Evolutionary conservation across 2,329 filamentous ascomycete genomes (phyloP).

Genomic region (Penicillium brasilianum): DNA sequence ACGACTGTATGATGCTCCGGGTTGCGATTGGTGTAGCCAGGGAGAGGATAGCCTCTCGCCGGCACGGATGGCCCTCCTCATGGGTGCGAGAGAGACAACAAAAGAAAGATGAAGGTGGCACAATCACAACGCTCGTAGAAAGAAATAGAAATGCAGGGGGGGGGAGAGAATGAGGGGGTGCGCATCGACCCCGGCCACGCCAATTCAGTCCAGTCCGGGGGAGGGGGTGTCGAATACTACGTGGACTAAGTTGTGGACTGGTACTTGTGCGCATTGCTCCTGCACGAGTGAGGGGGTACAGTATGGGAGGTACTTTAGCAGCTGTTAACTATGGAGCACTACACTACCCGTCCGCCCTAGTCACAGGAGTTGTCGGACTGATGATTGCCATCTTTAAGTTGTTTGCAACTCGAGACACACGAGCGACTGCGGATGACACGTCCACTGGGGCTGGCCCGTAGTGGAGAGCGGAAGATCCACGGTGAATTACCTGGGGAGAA

Average conservation of each 20-base stretch:
- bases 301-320: background rate
- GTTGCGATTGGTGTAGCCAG: constrained; percentile 33
- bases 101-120: background rate
- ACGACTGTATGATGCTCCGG: constrained; percentile 21
- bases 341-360: background rate
- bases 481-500: too few species aligned
- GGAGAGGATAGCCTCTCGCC: constrained; percentile 38
- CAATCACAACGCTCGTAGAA: background rate
- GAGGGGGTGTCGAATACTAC: background rate
- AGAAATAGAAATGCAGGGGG: constrained; percentile 5
- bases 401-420: too few species aligned
- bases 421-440: background rate
- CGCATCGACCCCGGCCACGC: constrained; percentile 23
- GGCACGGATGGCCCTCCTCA: constrained; percentile 33
- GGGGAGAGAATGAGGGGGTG: constrained; percentile 24
- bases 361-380: background rate
- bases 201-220: background rate
- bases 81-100: constrained; percentile 12
- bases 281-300: background rate
- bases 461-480: constrained; percentile 1
- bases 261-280: too few species aligned
- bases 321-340: background rate
- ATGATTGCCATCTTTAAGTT: too few species aligned
- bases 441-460: background rate
- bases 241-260: background rate